Evolutionary conservation across 805 yeast genomes (phyloP).

Genomic region (Candida silvicultrix): DNA sequence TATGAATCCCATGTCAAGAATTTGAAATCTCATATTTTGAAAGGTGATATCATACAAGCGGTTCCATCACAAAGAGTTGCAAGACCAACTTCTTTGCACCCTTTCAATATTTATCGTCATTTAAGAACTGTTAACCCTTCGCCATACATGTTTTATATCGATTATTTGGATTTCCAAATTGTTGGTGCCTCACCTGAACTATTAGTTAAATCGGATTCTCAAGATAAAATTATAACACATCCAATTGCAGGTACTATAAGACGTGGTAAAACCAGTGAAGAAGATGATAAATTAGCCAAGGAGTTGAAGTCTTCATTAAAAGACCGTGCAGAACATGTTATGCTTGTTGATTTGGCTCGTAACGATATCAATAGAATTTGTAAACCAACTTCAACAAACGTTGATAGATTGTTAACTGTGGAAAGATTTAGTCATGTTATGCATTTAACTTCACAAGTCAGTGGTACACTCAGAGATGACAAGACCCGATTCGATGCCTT

Average conservation of each 20-base stretch:
- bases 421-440: conserved; percentile 96
- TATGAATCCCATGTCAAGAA: conserved; percentile 75
- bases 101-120: conserved; percentile 93
- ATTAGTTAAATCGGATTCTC: conserved; percentile 70
- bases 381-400: conserved; percentile 75
- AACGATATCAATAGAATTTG: conserved; percentile 96
- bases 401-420: conserved; percentile 82
- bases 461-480: conserved; percentile 80
- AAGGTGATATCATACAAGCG: conserved; percentile 95
- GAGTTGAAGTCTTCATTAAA: conserved; percentile 70
- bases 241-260: conserved; percentile 97
- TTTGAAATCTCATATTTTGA: conserved; percentile 74
- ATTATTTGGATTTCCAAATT: conserved; percentile 84
- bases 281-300: conserved; percentile 79
- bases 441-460: conserved; percentile 92
- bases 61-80: conserved; percentile 98
- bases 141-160: conserved; percentile 93
- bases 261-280: conserved; percentile 87
- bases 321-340: conserved; percentile 97
- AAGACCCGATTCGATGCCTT: conserved; percentile 94
- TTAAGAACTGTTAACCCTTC: conserved; percentile 95
- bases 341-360: conserved; percentile 97
- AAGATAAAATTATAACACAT: conserved; percentile 79
- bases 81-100: conserved; percentile 91
- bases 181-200: conserved; percentile 98